Evolutionary conservation across 2,329 filamentous ascomycete species (phyloP).

Genomic region (Monilinia fructigena): DNA sequence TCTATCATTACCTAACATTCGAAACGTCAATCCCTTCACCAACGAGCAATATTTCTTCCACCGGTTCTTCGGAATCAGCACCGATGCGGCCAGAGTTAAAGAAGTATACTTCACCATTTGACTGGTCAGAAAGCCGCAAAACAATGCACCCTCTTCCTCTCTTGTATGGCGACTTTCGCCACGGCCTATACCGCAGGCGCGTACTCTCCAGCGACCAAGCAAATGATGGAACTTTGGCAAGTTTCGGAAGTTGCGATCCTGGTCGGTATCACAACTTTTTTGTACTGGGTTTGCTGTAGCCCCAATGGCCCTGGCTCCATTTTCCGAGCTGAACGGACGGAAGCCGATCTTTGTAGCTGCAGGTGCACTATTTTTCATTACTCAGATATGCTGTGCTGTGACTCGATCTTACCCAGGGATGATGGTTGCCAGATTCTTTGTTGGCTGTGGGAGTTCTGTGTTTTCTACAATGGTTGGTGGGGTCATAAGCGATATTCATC

Average conservation of each 20-base stretch:
- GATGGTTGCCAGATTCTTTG: conserved; percentile 71
- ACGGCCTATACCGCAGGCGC: conserved; percentile 81
- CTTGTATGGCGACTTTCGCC: conserved; percentile 71
- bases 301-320: conserved; percentile 84
- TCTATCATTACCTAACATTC: conserved; percentile 40
- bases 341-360: conserved; percentile 77
- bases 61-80: conserved; percentile 17
- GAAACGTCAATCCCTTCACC: conserved; percentile 35
- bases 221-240: conserved; percentile 65
- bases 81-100: conserved; percentile 64
- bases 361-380: conserved; percentile 68
- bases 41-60: conserved; percentile 23
- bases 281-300: conserved; percentile 77
- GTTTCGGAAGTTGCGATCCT: conserved; percentile 66
- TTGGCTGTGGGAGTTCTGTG: conserved; percentile 71
- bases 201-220: conserved; percentile 66
- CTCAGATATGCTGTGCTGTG: conserved; percentile 71
- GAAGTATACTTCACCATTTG: conserved; percentile 67
- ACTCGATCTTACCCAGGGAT: conserved; percentile 70
- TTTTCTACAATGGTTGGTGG: conserved; percentile 93
- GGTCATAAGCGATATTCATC: conserved; percentile 83
- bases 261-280: conserved; percentile 79
- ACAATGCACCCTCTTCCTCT: conserved; percentile 66
- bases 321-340: conserved; percentile 85
- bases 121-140: conserved; percentile 75